Evolutionary conservation across 2,329 filamentous ascomycete species (phyloP).

Genomic region (Mollisia scopiformis): DNA sequence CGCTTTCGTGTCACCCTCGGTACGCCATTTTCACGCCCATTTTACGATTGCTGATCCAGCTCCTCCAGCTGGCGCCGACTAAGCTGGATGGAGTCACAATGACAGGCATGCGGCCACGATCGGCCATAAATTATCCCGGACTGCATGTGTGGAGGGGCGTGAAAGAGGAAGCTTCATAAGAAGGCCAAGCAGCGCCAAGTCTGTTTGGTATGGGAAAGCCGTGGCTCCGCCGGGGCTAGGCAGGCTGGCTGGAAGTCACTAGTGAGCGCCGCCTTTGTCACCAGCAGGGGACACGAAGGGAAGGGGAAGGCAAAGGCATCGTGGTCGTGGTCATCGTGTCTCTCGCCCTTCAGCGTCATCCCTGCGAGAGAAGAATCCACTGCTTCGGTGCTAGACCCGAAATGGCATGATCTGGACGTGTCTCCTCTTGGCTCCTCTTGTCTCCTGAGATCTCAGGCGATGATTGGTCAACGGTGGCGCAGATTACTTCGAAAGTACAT

Average conservation of each 20-base stretch:
- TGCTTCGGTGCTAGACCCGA: constrained; percentile 22
- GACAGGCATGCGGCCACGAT: constrained; percentile 7
- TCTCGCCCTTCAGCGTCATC: neutral
- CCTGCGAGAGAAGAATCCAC: constrained; percentile 12
- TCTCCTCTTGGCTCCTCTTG: no score
- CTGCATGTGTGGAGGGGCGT: neutral
- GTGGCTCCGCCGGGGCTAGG: neutral
- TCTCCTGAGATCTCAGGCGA: no score
- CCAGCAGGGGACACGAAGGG: neutral
- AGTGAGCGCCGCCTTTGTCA: constrained; percentile 13
- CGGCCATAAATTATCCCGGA: constrained; percentile 11
- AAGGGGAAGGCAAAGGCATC: no score
- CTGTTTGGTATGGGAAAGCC: constrained; percentile 7
- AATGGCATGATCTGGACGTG: no score
- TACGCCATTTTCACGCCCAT: neutral
- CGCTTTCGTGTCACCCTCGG: constrained; percentile 1
- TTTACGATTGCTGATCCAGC: neutral
- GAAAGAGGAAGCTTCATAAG: constrained; percentile 9
- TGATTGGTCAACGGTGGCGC: constrained; percentile 4
- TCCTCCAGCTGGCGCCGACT: no score
- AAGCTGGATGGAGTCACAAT: neutral
- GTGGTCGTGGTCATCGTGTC: no score
- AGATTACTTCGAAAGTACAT: neutral
- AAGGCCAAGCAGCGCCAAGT: constrained; percentile 6
- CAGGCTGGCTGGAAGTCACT: neutral